These are phyloP conservation scores for Emiliania huxleyi DNA, from an alignment of 78 protist genomes.

Conservation along the genomic window DNA sequence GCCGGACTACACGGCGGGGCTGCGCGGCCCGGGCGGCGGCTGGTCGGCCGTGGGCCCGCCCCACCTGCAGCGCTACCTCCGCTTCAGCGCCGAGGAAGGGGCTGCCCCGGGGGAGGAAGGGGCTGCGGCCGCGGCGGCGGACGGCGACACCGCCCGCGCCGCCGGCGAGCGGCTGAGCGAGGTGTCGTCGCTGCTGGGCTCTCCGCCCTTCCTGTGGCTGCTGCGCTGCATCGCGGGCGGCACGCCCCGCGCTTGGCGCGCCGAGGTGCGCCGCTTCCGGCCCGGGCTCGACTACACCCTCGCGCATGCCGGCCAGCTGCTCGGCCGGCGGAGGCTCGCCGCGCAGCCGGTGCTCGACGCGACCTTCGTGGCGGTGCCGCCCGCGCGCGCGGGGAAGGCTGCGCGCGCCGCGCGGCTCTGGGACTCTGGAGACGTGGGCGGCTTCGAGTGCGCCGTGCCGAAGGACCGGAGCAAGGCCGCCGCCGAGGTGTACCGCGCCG, in stretches of 20 bases:
- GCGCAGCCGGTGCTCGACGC: neutral
- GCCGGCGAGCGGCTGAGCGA: neutral
- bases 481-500: slow-evolving; percentile 20
- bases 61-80: slow-evolving; percentile 47
- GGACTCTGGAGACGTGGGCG: slow-evolving; percentile 55
- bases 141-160: neutral
- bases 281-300: slow-evolving; percentile 64
- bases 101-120: no score
- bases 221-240: neutral
- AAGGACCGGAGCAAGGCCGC: neutral
- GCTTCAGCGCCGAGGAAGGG: neutral
- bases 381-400: neutral
- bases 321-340: neutral
- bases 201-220: slow-evolving; percentile 17
- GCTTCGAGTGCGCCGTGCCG: slow-evolving; percentile 46
- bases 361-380: neutral
- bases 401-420: neutral
- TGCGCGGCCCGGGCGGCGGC: neutral
- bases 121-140: neutral
- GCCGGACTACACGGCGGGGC: neutral
- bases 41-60: slow-evolving; percentile 43
- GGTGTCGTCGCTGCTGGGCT: neutral
- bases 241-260: neutral
- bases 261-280: slow-evolving; percentile 47
- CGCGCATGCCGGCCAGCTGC: slow-evolving; percentile 6